Conservation (phyloP, 768 basidiomycete genomes). For the Panaeolus cyanescens region DNA sequence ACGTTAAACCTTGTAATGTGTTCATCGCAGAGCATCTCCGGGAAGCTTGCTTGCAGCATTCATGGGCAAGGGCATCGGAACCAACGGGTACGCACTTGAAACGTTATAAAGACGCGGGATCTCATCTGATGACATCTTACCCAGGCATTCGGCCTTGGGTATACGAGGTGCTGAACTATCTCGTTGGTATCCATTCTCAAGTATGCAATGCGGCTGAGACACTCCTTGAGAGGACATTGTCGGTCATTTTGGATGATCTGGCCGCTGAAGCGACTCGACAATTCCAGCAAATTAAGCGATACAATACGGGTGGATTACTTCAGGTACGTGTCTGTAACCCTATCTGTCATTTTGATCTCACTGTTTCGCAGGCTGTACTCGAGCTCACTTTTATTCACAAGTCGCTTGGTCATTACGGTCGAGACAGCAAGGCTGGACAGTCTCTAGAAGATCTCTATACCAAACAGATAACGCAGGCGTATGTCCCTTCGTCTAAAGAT, state of each 20-base stretch:
- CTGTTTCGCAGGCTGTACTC: slow-evolving; percentile 77
- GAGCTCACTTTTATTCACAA: slow-evolving; percentile 99
- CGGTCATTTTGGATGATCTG: slow-evolving; percentile 76
- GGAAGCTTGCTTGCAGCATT: slow-evolving; percentile 67
- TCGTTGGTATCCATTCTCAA: slow-evolving; percentile 92
- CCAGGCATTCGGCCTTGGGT: slow-evolving; percentile 89
- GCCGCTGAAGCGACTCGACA: slow-evolving; percentile 77
- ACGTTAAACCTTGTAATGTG: slow-evolving; percentile 73
- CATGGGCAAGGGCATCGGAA: slow-evolving; percentile 93
- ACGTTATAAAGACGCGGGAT: neutral
- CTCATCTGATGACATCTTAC: neutral
- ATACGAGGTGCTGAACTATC: slow-evolving; percentile 80
- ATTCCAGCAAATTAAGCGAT: slow-evolving; percentile 84
- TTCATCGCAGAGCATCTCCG: slow-evolving; percentile 67
- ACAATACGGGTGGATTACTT: slow-evolving; percentile 98
- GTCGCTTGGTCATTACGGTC: slow-evolving; percentile 84
- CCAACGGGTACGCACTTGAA: slow-evolving; percentile 65
- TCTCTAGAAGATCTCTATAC: slow-evolving; percentile 90
- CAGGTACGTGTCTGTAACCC: slow-evolving; percentile 53
- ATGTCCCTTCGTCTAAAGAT: slow-evolving; percentile 80
- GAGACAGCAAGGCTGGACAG: slow-evolving; percentile 68
- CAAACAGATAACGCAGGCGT: slow-evolving; percentile 83
- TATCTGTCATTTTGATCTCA: neutral
- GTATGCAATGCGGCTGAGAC: slow-evolving; percentile 76
- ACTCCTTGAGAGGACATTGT: slow-evolving; percentile 77